Evolutionary conservation across 768 basidiomycete species (phyloP).

Genomic region (Gelatoporia subvermispora): DNA sequence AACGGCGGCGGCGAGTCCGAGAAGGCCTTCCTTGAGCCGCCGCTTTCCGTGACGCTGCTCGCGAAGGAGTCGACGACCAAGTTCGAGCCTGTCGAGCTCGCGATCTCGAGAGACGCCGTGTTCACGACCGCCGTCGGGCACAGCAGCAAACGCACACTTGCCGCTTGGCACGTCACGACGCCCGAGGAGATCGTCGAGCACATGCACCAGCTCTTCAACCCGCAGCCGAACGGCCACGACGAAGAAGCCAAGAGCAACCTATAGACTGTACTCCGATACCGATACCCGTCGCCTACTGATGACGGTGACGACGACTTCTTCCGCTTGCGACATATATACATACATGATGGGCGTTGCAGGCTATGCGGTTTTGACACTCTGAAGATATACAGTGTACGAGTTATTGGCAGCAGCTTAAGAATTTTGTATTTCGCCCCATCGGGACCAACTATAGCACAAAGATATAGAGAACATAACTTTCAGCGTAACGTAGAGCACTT

Average conservation of each 20-base stretch:
- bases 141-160: slow-evolving; percentile 82
- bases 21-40: slow-evolving; percentile 42
- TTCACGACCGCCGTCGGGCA: slow-evolving; percentile 96
- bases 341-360: too few relatives aligned
- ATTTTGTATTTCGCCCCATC: slow-evolving; percentile 1
- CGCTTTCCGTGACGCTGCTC: slow-evolving; percentile 43
- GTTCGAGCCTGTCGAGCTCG: slow-evolving; percentile 51
- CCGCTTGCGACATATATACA: not conserved
- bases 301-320: not conserved
- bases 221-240: slow-evolving; percentile 1
- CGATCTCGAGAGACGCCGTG: slow-evolving; percentile 61
- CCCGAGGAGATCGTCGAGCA: slow-evolving; percentile 84
- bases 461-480: slow-evolving; percentile 1
- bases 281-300: not conserved
- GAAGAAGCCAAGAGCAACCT: slow-evolving; percentile 16
- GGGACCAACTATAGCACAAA: slow-evolving; percentile 2
- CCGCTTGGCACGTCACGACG: slow-evolving; percentile 87
- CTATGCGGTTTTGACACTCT: too few relatives aligned
- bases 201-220: slow-evolving; percentile 57
- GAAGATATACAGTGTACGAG: too few relatives aligned
- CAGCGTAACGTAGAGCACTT: slow-evolving; percentile 1
- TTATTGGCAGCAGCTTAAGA: too few relatives aligned
- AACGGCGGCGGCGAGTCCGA: slow-evolving; percentile 17
- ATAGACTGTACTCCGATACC: not conserved
- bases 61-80: slow-evolving; percentile 23